phyloP scores from a whole-genome alignment of 176 grass and related monocot genomes.

The Zea luxurians region DNA sequence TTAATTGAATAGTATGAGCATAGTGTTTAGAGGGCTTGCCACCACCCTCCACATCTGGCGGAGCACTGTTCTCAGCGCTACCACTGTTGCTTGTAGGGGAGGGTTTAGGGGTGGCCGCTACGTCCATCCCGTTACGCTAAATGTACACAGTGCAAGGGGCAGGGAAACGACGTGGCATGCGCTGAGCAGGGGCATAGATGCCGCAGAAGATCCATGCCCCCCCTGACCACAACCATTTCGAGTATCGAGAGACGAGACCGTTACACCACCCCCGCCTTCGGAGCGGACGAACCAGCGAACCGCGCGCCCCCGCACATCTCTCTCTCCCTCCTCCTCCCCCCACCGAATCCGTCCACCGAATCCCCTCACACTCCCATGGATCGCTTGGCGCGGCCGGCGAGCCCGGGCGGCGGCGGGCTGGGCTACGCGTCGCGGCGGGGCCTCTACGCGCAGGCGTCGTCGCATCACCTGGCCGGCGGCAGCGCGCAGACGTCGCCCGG shows the following conservation, averaged over 20 bases:
- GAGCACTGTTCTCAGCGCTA: too few relatives aligned
- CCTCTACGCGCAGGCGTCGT: constrained; percentile 27
- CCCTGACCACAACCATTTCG: constrained; percentile 19
- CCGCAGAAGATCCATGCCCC: constrained; percentile 28
- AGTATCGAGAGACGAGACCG: constrained; percentile 44
- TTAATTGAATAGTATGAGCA: too few relatives aligned
- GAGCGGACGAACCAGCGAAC: constrained; percentile 36
- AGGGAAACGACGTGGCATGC: too few relatives aligned
- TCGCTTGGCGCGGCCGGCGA: constrained; percentile 49
- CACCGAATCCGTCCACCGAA: constrained; percentile 1
- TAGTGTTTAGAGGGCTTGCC: too few relatives aligned
- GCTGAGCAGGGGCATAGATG: too few relatives aligned
- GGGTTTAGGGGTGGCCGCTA: too few relatives aligned
- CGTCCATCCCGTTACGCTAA: too few relatives aligned
- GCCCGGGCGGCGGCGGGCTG: constrained; percentile 44
- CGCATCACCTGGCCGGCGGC: constrained; percentile 13
- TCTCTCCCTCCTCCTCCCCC: background rate
- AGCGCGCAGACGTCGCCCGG: constrained; percentile 51
- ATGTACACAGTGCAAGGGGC: too few relatives aligned
- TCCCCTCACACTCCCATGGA: constrained; percentile 24
- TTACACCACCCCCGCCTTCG: constrained; percentile 47
- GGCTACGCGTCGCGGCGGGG: constrained; percentile 44
- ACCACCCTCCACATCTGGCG: too few relatives aligned
- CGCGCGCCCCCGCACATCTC: constrained; percentile 45
- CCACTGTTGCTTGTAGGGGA: too few relatives aligned